Percentiles rank a stretch among this genome's conserved stretches.
Evolutionary conservation across 2,329 filamentous ascomycete genomes (phyloP).

Genomic region (Kalmusia sp.): DNA sequence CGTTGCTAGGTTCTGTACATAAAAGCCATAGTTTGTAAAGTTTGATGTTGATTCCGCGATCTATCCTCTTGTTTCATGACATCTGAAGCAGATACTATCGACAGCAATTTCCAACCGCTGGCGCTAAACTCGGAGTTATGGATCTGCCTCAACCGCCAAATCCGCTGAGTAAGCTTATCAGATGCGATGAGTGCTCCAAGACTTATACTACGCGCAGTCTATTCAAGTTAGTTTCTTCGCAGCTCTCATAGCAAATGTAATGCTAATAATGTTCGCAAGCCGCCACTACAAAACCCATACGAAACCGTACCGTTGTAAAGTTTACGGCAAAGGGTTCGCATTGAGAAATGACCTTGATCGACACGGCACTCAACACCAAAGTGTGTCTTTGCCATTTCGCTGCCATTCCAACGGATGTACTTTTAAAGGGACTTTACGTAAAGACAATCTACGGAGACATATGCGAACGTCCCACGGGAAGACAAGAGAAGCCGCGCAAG

Average conservation of each 20-base stretch:
- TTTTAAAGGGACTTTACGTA: conserved; percentile 18
- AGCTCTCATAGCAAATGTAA: not conserved
- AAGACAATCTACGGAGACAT: conserved; percentile 20
- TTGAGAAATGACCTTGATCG: conserved; percentile 17
- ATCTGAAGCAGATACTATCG: no score
- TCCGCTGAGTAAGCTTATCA: not conserved
- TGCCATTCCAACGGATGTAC: conserved; percentile 10
- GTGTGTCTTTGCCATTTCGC: conserved; percentile 10
- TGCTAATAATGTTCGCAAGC: conserved; percentile 9
- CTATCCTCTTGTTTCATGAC: no score
- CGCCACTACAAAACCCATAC: conserved; percentile 20
- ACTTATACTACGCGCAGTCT: conserved; percentile 9
- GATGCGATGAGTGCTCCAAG: conserved; percentile 13
- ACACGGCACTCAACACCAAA: conserved; percentile 14
- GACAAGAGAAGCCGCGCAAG: not conserved
- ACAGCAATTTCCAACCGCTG: no score
- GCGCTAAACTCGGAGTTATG: no score
- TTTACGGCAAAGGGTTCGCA: conserved; percentile 14
- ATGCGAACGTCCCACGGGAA: conserved; percentile 12
- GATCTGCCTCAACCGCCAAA: no score
- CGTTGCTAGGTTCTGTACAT: not conserved
- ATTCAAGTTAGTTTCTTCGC: conserved; percentile 12
- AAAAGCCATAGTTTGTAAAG: not conserved
- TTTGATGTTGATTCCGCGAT: not conserved
- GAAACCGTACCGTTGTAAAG: conserved; percentile 15